Evolutionary conservation across 345 rosid genomes (phyloP), one percentile per base, ranked within the genome.

Genomic region (Nephelium lappaceum): DNA sequence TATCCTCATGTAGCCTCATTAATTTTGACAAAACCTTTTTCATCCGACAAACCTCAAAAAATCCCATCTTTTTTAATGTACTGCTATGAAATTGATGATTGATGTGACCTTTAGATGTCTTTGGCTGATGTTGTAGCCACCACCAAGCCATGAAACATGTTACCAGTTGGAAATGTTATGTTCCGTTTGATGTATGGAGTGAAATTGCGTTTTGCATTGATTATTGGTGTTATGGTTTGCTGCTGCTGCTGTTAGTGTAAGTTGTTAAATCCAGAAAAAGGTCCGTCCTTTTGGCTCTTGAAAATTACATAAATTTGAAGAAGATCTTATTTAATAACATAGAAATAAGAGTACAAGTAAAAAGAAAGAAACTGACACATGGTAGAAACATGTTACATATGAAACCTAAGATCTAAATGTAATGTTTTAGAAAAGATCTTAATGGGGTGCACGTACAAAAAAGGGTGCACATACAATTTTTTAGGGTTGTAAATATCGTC

Each of bases 331-430:
- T 53, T 15, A 14, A 49, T 12, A 49, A 5, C 55, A 3, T 49
- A 49, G 55, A 49, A 12, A 49, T 14, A 12, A 53, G 58, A 53
- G n/a, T 53, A 53, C 58, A 2, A 31, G 36, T 31, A 31, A 31
- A 31, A 31, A 31, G 36, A 31, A 2, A 31, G 36, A 31, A 53
- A 16, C 11, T 8, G 1, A 16, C 16, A 49, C 55, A 49, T 18
- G 16, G 55, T 18, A 49, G 55, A 7, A 45, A 24, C 60, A 24
- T 9, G 16, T 31, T 36, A 36, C 8, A 65, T 0, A 6, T 21
- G 27, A 8, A 61, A 10, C 10, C 36, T 2, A 62, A 15, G 5
- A 91, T 92, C 79, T 86, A 90, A 11, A 92, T 91, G 41, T 27
- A 27, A 27, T 27, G 31, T 27, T 27, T 27, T 27, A 27, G 31